Evolutionary conservation across 176 grass and related monocot species (phyloP).

Genomic region (Avena insularis): DNA sequence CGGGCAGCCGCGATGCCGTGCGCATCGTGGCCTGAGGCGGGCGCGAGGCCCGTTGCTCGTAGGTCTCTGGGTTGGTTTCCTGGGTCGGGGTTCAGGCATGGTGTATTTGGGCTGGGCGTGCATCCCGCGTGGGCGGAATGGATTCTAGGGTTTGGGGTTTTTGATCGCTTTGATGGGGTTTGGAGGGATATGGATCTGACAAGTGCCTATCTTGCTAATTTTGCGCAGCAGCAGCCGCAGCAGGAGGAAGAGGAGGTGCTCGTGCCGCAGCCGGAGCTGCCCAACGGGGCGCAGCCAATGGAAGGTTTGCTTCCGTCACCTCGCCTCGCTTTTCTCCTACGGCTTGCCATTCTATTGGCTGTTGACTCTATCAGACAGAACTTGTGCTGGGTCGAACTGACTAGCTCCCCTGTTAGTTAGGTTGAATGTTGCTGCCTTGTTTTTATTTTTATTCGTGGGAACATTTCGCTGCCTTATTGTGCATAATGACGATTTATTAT

Average conservation of each 20-base stretch:
- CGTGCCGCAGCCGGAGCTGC: slow-evolving; percentile 73
- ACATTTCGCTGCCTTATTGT: background rate
- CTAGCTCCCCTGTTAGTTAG: slow-evolving; percentile 24
- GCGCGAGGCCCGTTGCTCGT: background rate
- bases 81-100: slow-evolving; percentile 38
- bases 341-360: background rate
- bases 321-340: slow-evolving; percentile 4
- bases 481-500: slow-evolving; percentile 3
- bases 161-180: slow-evolving; percentile 34
- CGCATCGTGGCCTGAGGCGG: background rate
- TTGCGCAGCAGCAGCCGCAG: slow-evolving; percentile 44
- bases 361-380: background rate
- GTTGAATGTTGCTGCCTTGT: slow-evolving; percentile 2
- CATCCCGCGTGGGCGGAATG: background rate
- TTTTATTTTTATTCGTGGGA: background rate
- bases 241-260: slow-evolving; percentile 83
- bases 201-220: slow-evolving; percentile 30
- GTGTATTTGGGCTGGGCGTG: background rate
- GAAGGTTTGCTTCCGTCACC: slow-evolving; percentile 62
- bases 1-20: background rate
- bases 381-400: background rate
- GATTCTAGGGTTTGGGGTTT: slow-evolving; percentile 75
- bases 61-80: slow-evolving; percentile 37
- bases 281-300: slow-evolving; percentile 86
- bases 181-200: slow-evolving; percentile 65